These are phyloP conservation scores for Boletus vinaceobasis DNA, from an alignment of 768 basidiomycete genomes.

Conservation along the genomic window DNA sequence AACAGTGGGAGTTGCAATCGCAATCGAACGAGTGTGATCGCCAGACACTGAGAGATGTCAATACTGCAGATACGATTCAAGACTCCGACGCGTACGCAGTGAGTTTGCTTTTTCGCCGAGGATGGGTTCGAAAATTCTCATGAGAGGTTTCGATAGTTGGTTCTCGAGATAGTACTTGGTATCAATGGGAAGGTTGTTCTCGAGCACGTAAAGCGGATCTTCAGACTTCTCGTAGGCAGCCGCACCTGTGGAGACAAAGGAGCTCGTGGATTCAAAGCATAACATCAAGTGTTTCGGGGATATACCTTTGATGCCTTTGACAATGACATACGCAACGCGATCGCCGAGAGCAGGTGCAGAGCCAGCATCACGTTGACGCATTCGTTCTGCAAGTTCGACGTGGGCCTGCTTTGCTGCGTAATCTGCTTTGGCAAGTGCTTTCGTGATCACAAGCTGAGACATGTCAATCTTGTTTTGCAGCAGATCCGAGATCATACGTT, in stretches of 20 bases:
- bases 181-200: slow-evolving; percentile 97
- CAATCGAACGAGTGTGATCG: slow-evolving; percentile 92
- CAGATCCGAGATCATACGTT: slow-evolving; percentile 89
- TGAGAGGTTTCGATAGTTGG: slow-evolving; percentile 92
- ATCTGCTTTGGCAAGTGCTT: slow-evolving; percentile 90
- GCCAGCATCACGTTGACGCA: slow-evolving; percentile 95
- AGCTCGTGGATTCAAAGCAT: neutral
- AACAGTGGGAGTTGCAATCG: slow-evolving; percentile 93
- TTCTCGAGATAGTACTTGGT: slow-evolving; percentile 98
- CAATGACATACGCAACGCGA: slow-evolving; percentile 97
- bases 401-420: slow-evolving; percentile 96
- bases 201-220: slow-evolving; percentile 94
- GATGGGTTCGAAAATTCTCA: slow-evolving; percentile 98
- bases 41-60: slow-evolving; percentile 67
- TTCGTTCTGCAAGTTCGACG: slow-evolving; percentile 90
- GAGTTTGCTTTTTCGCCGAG: slow-evolving; percentile 87
- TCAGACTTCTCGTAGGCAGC: slow-evolving; percentile 99
- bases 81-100: slow-evolving; percentile 52
- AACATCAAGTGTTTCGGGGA: neutral
- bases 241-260: slow-evolving; percentile 54
- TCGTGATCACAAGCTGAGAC: slow-evolving; percentile 99
- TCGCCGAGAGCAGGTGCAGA: slow-evolving; percentile 98
- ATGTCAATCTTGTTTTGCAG: slow-evolving; percentile 97
- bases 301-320: slow-evolving; percentile 90
- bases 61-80: neutral